Conservation (phyloP, 208 protist genomes). For the Leishmania mexicana region DNA sequence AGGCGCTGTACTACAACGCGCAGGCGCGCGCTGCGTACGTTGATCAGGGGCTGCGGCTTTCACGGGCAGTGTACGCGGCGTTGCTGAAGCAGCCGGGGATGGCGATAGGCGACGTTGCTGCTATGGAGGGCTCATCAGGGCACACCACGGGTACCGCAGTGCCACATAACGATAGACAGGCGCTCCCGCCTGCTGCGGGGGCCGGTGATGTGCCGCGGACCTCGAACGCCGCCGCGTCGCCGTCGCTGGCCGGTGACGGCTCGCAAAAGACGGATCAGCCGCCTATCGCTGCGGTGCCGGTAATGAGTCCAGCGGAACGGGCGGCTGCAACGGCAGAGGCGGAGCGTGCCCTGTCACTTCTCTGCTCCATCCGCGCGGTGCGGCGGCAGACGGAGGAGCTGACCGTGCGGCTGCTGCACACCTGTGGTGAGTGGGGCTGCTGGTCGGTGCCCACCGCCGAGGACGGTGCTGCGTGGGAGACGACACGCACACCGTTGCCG, state of each 20-base stretch:
- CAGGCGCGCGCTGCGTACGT: conserved; percentile 6
- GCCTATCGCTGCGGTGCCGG: neutral
- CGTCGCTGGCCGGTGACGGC: neutral
- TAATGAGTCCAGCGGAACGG: conserved; percentile 1
- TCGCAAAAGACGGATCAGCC: neutral
- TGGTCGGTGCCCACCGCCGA: conserved; percentile 20
- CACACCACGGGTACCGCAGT: neutral
- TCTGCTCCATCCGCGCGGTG: conserved; percentile 46
- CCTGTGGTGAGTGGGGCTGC: conserved; percentile 56
- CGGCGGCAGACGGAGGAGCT: conserved; percentile 65
- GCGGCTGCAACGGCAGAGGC: conserved; percentile 21
- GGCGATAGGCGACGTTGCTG: neutral
- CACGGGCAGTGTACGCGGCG: conserved; percentile 17
- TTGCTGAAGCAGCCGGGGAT: neutral
- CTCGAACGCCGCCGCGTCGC: neutral
- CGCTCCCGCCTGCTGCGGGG: neutral
- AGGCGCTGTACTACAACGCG: conserved; percentile 26
- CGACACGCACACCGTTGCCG: neutral
- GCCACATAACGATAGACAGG: neutral
- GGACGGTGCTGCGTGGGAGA: neutral
- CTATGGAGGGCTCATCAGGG: neutral
- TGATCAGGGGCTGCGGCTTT: conserved; percentile 11
- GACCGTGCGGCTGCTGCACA: conserved; percentile 48
- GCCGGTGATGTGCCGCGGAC: neutral
- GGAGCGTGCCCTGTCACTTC: conserved; percentile 36